phyloP scores from a whole-genome alignment of 2,329 filamentous ascomycete species.

The Colletotrichum camelliae region DNA sequence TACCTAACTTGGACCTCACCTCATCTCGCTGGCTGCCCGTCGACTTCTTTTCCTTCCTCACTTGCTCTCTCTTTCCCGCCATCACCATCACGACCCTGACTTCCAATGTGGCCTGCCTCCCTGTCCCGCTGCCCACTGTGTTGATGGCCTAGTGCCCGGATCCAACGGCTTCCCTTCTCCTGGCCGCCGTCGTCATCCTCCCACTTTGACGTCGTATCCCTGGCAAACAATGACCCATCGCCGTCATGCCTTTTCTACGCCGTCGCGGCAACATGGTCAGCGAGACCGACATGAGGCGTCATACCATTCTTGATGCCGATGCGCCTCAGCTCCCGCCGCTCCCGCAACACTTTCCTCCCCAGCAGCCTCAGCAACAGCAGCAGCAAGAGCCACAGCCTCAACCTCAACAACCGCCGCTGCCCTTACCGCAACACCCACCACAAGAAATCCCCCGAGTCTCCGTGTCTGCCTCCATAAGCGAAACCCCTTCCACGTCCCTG shows the following conservation, averaged over 20 bases:
- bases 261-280: slow-evolving; percentile 65
- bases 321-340: slow-evolving; percentile 29
- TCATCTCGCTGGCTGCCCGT: neutral
- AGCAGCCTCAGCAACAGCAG: slow-evolving; percentile 1
- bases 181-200: slow-evolving; percentile 11
- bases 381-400: neutral
- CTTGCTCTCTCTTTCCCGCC: neutral
- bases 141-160: slow-evolving; percentile 18
- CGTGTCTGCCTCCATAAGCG: neutral
- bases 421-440: neutral
- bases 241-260: slow-evolving; percentile 65
- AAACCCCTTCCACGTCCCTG: neutral
- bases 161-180: slow-evolving; percentile 5
- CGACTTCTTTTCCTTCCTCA: neutral
- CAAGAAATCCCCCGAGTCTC: neutral
- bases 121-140: neutral
- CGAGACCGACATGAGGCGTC: slow-evolving; percentile 64
- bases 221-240: slow-evolving; percentile 40
- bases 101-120: neutral
- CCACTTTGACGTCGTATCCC: slow-evolving; percentile 8
- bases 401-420: neutral
- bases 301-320: slow-evolving; percentile 43
- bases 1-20: neutral
- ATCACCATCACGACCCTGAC: neutral
- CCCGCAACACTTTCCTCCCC: slow-evolving; percentile 21